Percentiles rank a stretch among this genome's conserved stretches.
Conservation (phyloP, 148 eudicot genomes). For the Amaranthus palmeri region DNA sequence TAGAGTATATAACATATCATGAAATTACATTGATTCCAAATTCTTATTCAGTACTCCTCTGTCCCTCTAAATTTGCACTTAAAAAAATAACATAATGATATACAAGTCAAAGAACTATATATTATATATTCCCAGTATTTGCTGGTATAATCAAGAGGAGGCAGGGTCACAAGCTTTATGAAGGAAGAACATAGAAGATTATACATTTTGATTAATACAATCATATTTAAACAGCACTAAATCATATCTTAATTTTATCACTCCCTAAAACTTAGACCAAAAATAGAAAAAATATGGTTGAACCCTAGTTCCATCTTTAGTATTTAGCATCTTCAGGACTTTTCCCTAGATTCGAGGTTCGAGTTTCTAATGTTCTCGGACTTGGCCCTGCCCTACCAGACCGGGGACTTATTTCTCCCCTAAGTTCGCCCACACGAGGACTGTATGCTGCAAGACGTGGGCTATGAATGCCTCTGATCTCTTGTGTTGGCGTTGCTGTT, state of each 20-base stretch:
- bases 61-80: neutral
- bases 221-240: slow-evolving; percentile 8
- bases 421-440: slow-evolving; percentile 51
- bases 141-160: slow-evolving; percentile 5
- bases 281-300: neutral
- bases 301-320: slow-evolving; percentile 23
- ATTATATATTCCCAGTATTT: slow-evolving; percentile 4
- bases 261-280: slow-evolving; percentile 3
- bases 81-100: slow-evolving; percentile 4
- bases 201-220: slow-evolving; percentile 28
- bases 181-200: slow-evolving; percentile 17
- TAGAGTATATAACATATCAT: neutral
- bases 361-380: slow-evolving; percentile 39
- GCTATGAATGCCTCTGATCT: slow-evolving; percentile 35
- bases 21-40: no score
- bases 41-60: no score
- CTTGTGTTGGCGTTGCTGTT: slow-evolving; percentile 53
- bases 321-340: slow-evolving; percentile 36
- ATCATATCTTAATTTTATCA: slow-evolving; percentile 12
- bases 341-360: slow-evolving; percentile 47
- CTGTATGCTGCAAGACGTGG: slow-evolving; percentile 49
- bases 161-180: slow-evolving; percentile 7
- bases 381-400: slow-evolving; percentile 42
- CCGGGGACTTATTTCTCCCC: slow-evolving; percentile 43
- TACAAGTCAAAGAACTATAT: slow-evolving; percentile 8